These are phyloP conservation scores for Poa pratensis DNA, from an alignment of 176 grass and related monocot species.

Conservation along the genomic window DNA sequence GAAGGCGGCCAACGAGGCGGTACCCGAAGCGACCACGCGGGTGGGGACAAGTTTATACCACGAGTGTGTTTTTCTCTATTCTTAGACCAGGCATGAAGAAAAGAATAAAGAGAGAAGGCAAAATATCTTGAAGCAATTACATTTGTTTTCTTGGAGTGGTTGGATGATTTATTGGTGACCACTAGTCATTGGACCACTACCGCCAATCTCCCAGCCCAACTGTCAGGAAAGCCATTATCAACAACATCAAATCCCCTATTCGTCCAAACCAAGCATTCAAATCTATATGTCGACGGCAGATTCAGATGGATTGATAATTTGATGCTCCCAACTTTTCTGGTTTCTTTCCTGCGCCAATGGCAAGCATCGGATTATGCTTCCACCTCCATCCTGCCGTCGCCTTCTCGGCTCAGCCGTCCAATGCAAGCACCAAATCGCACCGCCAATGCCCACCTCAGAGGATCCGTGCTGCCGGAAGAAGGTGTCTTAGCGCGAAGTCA, in stretches of 20 bases:
- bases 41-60: too few relatives aligned
- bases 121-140: slow-evolving; percentile 47
- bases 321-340: neutral
- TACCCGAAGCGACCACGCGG: too few relatives aligned
- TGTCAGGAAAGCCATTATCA: slow-evolving; percentile 24
- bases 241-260: neutral
- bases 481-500: slow-evolving; percentile 46
- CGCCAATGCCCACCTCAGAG: slow-evolving; percentile 41
- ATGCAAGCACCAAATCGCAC: neutral
- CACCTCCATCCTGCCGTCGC: slow-evolving; percentile 32
- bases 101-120: neutral
- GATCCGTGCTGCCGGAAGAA: slow-evolving; percentile 24
- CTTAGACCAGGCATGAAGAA: slow-evolving; percentile 28
- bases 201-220: slow-evolving; percentile 24
- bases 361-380: slow-evolving; percentile 28
- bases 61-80: neutral
- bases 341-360: slow-evolving; percentile 40
- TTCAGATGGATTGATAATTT: slow-evolving; percentile 29
- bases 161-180: slow-evolving; percentile 38
- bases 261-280: slow-evolving; percentile 9
- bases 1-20: too few relatives aligned
- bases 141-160: neutral
- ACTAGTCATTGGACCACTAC: slow-evolving; percentile 44
- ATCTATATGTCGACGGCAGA: slow-evolving; percentile 2
- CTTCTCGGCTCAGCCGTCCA: slow-evolving; percentile 23